These are phyloP conservation scores for Fraxinus latifolia DNA, from an alignment of 305 asterid genomes.

Conservation along the genomic window DNA sequence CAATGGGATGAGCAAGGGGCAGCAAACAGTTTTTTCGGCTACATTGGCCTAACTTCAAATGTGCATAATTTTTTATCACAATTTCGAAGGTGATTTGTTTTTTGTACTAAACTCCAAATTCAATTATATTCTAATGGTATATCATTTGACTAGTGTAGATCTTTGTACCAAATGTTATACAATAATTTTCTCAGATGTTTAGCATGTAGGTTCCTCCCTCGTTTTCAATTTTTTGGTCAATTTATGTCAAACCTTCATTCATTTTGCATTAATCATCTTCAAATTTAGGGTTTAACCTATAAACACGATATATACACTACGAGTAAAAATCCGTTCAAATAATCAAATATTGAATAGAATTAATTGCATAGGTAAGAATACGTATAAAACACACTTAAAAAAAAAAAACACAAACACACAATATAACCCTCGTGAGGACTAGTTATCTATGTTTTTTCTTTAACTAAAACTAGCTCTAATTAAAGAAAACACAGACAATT, in stretches of 20 bases:
- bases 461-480: background rate
- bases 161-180: background rate
- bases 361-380: too few relatives aligned
- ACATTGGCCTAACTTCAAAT: background rate
- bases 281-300: background rate
- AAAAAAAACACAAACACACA: background rate
- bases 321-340: too few relatives aligned
- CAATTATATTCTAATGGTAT: background rate
- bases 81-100: background rate
- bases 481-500: background rate
- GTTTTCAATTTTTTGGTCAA: background rate
- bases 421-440: background rate
- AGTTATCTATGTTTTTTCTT: background rate
- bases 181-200: background rate
- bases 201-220: background rate
- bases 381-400: too few relatives aligned
- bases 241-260: background rate
- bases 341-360: background rate
- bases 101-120: background rate
- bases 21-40: background rate
- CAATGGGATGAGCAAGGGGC: background rate
- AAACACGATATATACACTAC: background rate
- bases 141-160: background rate
- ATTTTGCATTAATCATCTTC: background rate
- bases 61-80: background rate